Base-by-base conservation (phyloP, 768 basidiomycete genomes). In the Suillus variegatus region DNA sequence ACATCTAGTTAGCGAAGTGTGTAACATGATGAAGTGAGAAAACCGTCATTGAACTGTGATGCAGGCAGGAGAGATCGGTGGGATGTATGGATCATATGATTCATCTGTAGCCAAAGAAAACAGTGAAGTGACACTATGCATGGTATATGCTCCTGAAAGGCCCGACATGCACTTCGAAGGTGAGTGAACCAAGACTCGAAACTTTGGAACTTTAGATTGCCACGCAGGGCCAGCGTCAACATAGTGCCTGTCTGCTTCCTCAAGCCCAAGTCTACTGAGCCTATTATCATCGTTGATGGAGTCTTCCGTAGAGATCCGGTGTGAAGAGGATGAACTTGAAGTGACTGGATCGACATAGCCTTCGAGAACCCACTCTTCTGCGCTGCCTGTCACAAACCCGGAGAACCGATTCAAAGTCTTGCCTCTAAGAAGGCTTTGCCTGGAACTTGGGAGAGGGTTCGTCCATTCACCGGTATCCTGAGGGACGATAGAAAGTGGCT, bases 401-500 rank as follows among this genome's bases (percentile, higher is more conserved):
- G 92, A 93, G 77, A 94, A 94, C n/a, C 92, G 84, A 74, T 94
- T 93, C 62, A 94, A 76, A 54, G 86, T 87, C 76, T 89, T 93
- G 12, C 92, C 91, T 38, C 91, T 88, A 1, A 94, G 84, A 0
- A 94, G 81, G 68, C 86, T 89, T 63, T 86, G 85, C 10, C 88
- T 80, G 70, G 92, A 90, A 74, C 85, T 91, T 2, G 91, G 90
- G 68, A 90, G 85, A 18, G 78, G 71, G 44, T 69, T 71, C 81
- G 66, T 72, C 76, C 90, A 90, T 74, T 92, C 91, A 14, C 90
- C 91, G 1, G 91, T 92, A 60, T 82, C 82, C 69, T 92, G 90
- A 3, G 85, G 86, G 14, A 88, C 70, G 44, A 91, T 79, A 40
- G 84, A 83, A 52, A 75, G 74, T 20, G 73, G 69, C 18, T 76